A percentile compares a stretch with the other conserved stretches of the same genome.
Conservation (phyloP, 768 basidiomycete genomes). For the Termitomyces sp. region DNA sequence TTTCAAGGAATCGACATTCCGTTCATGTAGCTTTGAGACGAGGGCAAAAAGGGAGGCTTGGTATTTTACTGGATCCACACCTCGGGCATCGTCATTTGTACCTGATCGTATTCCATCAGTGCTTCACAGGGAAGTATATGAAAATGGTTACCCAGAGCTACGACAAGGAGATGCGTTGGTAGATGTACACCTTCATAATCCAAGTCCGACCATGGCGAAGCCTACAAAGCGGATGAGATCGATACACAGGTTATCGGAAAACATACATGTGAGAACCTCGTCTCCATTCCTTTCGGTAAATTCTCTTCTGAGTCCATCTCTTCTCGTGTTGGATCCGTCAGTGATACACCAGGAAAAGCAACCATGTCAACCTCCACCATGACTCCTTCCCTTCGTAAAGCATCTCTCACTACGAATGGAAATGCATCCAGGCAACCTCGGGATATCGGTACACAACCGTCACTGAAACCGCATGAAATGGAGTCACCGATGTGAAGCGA, state of each 20-base stretch:
- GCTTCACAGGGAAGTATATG: too few species aligned
- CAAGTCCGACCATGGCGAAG: background rate
- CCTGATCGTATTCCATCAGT: background rate
- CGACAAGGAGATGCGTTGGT: background rate
- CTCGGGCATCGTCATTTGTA: slow-evolving; percentile 5
- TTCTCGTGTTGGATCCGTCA: slow-evolving; percentile 2
- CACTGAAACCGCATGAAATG: slow-evolving; percentile 5
- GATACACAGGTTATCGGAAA: background rate
- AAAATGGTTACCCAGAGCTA: slow-evolving; percentile 1
- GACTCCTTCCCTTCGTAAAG: slow-evolving; percentile 1
- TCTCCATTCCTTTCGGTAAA: slow-evolving; percentile 1
- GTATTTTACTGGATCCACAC: background rate
- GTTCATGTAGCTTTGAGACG: background rate
- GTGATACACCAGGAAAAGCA: background rate
- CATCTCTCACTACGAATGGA: slow-evolving; percentile 5
- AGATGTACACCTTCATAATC: background rate
- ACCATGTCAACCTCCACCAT: slow-evolving; percentile 6
- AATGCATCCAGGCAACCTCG: slow-evolving; percentile 8
- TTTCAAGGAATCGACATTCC: background rate
- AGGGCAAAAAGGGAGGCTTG: background rate
- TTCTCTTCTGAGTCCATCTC: background rate
- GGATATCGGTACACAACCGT: slow-evolving; percentile 1
- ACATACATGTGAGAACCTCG: background rate
- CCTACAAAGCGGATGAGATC: background rate
- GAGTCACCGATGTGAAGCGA: slow-evolving; percentile 3